phyloP scores from a whole-genome alignment of 129 eudicot genomes.

The Mikania micrantha region DNA sequence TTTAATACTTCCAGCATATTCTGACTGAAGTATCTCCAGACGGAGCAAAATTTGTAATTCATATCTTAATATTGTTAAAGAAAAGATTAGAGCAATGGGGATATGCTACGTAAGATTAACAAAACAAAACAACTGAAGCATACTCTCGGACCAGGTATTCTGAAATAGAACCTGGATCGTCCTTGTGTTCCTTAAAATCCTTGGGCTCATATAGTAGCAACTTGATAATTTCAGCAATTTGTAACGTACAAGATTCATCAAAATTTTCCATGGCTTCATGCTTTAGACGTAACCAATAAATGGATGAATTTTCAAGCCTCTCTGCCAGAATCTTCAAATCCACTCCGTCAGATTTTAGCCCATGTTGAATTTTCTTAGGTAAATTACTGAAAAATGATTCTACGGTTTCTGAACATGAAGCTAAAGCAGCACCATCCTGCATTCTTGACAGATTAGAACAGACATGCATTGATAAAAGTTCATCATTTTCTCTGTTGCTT shows the following conservation, averaged over 20 bases:
- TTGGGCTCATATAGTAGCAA: slow-evolving; percentile 57
- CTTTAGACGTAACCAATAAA: slow-evolving; percentile 46
- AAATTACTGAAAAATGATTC: slow-evolving; percentile 67
- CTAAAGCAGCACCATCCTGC: slow-evolving; percentile 29
- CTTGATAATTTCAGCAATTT: slow-evolving; percentile 38
- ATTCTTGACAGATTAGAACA: slow-evolving; percentile 29
- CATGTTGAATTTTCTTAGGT: slow-evolving; percentile 52
- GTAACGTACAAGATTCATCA: slow-evolving; percentile 22
- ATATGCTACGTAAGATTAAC: neutral
- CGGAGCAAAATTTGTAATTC: slow-evolving; percentile 86
- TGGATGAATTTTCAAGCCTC: slow-evolving; percentile 57
- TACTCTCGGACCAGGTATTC: slow-evolving; percentile 67
- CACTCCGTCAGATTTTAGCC: slow-evolving; percentile 59
- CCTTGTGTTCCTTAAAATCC: slow-evolving; percentile 48
- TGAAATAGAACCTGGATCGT: slow-evolving; percentile 24
- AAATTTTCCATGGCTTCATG: slow-evolving; percentile 14
- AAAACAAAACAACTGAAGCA: slow-evolving; percentile 38
- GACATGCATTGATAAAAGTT: slow-evolving; percentile 10
- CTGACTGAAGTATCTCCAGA: slow-evolving; percentile 80
- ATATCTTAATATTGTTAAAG: slow-evolving; percentile 61
- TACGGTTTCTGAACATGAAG: slow-evolving; percentile 47
- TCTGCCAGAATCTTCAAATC: slow-evolving; percentile 73
- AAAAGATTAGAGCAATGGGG: slow-evolving; percentile 19
- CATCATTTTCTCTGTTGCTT: slow-evolving; percentile 21
- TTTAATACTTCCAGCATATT: slow-evolving; percentile 39